Evolutionary conservation across 1,139 yeast genomes (phyloP).

Genomic region (Hyphopichia khmerensis): DNA sequence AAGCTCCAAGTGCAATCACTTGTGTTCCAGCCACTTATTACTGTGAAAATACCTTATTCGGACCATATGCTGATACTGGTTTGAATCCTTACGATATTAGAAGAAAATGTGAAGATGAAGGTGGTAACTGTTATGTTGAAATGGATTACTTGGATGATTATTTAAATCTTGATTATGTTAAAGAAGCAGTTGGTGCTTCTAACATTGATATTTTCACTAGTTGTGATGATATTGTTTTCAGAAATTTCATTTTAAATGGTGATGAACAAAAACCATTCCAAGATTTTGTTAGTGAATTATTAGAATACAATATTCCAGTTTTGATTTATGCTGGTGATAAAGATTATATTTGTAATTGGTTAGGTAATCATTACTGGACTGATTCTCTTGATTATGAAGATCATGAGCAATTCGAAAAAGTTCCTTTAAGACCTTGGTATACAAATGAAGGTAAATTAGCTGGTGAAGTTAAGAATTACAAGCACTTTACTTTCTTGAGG

Average conservation of each 20-base stretch:
- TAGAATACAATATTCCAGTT: slow-evolving; percentile 48
- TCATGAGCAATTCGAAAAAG: slow-evolving; percentile 23
- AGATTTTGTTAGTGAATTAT: slow-evolving; percentile 53
- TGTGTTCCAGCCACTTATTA: slow-evolving; percentile 57
- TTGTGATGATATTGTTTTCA: slow-evolving; percentile 57
- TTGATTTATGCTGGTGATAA: slow-evolving; percentile 42
- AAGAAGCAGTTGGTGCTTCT: slow-evolving; percentile 58
- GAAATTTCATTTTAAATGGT: slow-evolving; percentile 55
- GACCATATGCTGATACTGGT: slow-evolving; percentile 58
- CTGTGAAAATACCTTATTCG: slow-evolving; percentile 37
- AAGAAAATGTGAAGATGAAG: slow-evolving; percentile 51
- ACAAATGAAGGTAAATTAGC: slow-evolving; percentile 45
- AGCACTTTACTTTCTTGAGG: slow-evolving; percentile 59
- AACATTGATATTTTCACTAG: slow-evolving; percentile 54
- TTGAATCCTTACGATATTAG: slow-evolving; percentile 72
- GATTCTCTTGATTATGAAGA: slow-evolving; percentile 27
- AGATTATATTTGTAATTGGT: slow-evolving; percentile 41
- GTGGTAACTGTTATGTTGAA: slow-evolving; percentile 58
- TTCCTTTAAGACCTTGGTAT: slow-evolving; percentile 42
- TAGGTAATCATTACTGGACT: slow-evolving; percentile 38
- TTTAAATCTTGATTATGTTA: slow-evolving; percentile 59
- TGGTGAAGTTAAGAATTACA: slow-evolving; percentile 57
- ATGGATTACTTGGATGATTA: slow-evolving; percentile 55
- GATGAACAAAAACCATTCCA: slow-evolving; percentile 70
- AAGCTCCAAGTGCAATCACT: slow-evolving; percentile 39